Evolutionary conservation across 768 basidiomycete genomes (phyloP), one percentile per base, ranked within the genome.

Genomic region (Suillus occidentalis): DNA sequence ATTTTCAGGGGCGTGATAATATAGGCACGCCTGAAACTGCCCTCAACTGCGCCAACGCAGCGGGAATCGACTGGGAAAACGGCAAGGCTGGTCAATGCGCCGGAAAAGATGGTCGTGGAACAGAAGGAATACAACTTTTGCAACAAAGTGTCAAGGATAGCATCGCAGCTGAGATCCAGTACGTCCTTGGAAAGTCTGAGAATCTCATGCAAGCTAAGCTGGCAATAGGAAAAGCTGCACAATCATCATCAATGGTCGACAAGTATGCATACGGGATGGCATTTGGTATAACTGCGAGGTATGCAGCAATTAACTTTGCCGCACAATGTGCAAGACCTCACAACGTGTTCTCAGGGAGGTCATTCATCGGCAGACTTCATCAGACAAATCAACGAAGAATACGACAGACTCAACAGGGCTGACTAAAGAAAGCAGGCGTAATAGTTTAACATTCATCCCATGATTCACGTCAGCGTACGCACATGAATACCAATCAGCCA

Each of bases 281-380:
- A 83, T 78, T 58, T 95, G 94, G 93, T 87, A 90, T 72, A 77
- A 88, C 55, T 96, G 92, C 73, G 87, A 91, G 77, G 91, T 92
- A 70, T 73, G 84, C 72, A 42, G 25, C 12, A 8, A 40, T 42
- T 1, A 58, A 58, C 18, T 42, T 59, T 31, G 7, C 58, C 58
- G 58, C 40, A 42, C 28, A 42, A 13, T 43, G 39, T 40, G 39
- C 57, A 59, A 59, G 57, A 42, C 25, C 40, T 59, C 31, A 59
- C 58, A 59, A 31, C 58, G 58, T 59, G 58, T 59, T 42, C 3
- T 40, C 65, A 94, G 91, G 85, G 84, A 63, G 95, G 94, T 14
- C 94, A 96, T 73, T 76, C 82, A 50, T 81, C 84, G 31, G 73
- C 80, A 16, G 93, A 96, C 73, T 95, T 97, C 75, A 86, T 92